Evolutionary conservation across 441 rosid species (phyloP), one percentile per base, ranked within the genome.

Genomic region (Lepidium campestre): DNA sequence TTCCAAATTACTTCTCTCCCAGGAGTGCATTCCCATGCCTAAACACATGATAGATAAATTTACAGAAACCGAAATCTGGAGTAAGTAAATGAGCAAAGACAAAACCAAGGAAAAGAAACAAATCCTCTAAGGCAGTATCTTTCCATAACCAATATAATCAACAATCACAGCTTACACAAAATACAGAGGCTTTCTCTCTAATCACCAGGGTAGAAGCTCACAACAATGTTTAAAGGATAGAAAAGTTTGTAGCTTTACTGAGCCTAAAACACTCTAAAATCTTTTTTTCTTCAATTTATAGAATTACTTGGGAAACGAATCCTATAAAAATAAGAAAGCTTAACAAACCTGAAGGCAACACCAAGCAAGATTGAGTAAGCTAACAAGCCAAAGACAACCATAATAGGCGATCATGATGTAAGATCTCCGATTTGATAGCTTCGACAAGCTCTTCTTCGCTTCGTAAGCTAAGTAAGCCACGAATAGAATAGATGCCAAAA

Each of bases 351-450:
- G 97, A 41, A 86, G 59, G 73, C 59, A 83, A 65, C 92, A 90
- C 98, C 97, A 93, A 70, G 76, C 75, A 63, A 93, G 87, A 71
- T 90, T 93, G 71, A 87, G 96, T 91, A 85, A 78, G 82, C 96
- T 88, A 75, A 85, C 86, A 46, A 93, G 84, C 97, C 97, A 88
- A 56, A 93, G 89, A 67, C 82, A 80, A 4, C 78, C 92, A 57
- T 88, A 88, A 48, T 90, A 93, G 7, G 91, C 82, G 34, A 83
- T 85, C 90, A 93, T 93, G 48, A 93, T 82, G 59, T 79, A 68
- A 1, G 98, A 93, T 77, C 94, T 85, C 15, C 94, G 92, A 75
- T 87, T 70, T 14, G 86, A 78, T 23, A 93, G 82, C 85, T 83
- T 90, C 10, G 78, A 74, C 31, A 83, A 59, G 80, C 94, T 84